These are phyloP conservation scores for Agapanthus africanus DNA, from an alignment of 106 monocot species.

Conservation along the genomic window DNA sequence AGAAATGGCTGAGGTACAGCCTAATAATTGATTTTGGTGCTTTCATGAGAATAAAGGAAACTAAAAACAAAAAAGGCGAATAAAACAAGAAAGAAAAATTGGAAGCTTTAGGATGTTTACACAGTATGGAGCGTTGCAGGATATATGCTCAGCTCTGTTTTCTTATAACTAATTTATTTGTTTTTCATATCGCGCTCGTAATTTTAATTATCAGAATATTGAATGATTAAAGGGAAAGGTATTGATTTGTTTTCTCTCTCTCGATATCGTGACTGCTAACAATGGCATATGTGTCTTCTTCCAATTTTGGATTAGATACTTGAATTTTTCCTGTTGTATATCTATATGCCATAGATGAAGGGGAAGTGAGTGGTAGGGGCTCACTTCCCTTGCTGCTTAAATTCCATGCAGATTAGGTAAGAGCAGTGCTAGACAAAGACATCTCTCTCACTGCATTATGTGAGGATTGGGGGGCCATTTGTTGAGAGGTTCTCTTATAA, in stretches of 20 bases:
- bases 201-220: background rate
- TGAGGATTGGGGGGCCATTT: no score
- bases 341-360: background rate
- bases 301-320: background rate
- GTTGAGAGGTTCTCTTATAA: no score
- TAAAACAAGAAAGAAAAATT: conserved; percentile 4
- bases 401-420: conserved; percentile 12
- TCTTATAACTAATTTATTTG: no score
- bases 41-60: background rate
- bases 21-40: background rate
- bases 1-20: conserved; percentile 1
- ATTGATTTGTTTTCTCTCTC: background rate
- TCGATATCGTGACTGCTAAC: background rate
- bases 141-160: no score
- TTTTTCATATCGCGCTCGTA: no score
- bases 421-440: background rate
- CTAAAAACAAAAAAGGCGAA: background rate
- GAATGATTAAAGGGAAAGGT: background rate
- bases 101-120: no score
- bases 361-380: background rate
- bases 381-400: conserved; percentile 15
- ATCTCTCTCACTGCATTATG: conserved; percentile 2
- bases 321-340: conserved; percentile 2
- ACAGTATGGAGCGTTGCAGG: no score
- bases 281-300: background rate